Base-by-base conservation (phyloP, 2,329 filamentous ascomycete genomes). In the Lasiodiplodia gonubiensis region DNA sequence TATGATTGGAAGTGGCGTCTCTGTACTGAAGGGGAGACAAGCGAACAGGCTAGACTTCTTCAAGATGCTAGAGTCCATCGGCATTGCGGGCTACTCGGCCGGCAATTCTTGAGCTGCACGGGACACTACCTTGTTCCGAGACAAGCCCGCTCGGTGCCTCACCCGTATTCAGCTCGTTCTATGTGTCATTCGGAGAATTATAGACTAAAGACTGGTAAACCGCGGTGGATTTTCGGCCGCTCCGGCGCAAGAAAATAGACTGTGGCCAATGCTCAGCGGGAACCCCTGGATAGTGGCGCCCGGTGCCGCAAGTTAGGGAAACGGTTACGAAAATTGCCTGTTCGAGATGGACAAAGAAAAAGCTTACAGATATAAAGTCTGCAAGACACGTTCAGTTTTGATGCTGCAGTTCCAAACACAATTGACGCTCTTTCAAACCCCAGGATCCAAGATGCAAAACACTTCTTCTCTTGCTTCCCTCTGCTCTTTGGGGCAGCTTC, bases 391-490 rank as follows among this genome's bases (percentile, higher is more conserved):
- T 25, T 4, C 30, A 33, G 5, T 33, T 33, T 33, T 33, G 30
- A 33, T 6, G 7, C 30, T 30, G n/a, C 48, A 23, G 23, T 14
- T 14, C 16, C n/a, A 46, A 46, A 16, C 7, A 5, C n/a, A 46
- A 1, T 10, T 27, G 16, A 53, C 51, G 16, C 51, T 27, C 30
- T 33, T 33, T 10, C 30, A 30, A 14, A 2, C 23, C 12, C 51
- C 14, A 18, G 11, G 23, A 53, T 53, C 51, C 51, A 53, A 27
- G 51, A 70, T 69, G 14, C 49, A 67, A 5, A 64, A 60, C 42
- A 67, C 68, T 23, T 35, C 60, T 12, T 49, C 68, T 25, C 69
- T 72, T 25, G 68, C 65, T 66, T 42, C 65, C 66, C 7, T 69
- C 60, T 33, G 25, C 42, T n/a, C 59, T n/a, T 49, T 30, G 21